Percentiles rank a stretch among this genome's conserved stretches.
phyloP scores from a whole-genome alignment of 176 grass and related monocot species.

The Oryza brachyantha region DNA sequence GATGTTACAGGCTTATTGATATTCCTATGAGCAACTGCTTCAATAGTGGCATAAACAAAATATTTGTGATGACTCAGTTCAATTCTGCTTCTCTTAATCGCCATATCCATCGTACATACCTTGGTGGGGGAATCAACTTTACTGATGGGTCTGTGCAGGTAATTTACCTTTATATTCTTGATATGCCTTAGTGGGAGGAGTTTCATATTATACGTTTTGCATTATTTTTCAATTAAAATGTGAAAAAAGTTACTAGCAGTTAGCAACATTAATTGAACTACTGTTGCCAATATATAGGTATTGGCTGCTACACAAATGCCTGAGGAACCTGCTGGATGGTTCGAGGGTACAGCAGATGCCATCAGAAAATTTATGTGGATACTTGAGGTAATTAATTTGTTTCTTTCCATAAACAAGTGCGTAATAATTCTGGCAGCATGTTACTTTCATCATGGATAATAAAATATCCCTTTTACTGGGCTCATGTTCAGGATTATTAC shows the following conservation, averaged over 20 bases:
- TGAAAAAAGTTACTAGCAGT: not conserved
- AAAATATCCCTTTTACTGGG: not conserved
- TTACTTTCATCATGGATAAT: not conserved
- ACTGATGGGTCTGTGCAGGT: constrained; percentile 80
- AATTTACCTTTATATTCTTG: constrained; percentile 11
- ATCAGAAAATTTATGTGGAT: constrained; percentile 80
- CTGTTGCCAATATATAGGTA: constrained; percentile 42
- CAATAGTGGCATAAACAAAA: constrained; percentile 80
- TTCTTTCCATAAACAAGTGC: not conserved
- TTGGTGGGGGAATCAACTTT: constrained; percentile 54
- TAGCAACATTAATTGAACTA: not conserved
- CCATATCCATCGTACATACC: constrained; percentile 68
- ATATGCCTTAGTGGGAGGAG: not conserved
- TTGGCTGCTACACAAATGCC: constrained; percentile 73
- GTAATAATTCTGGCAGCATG: not conserved
- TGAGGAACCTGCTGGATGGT: constrained; percentile 67
- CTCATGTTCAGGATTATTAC: constrained; percentile 49
- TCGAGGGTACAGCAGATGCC: constrained; percentile 75
- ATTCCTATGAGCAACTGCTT: constrained; percentile 90
- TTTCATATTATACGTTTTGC: not conserved
- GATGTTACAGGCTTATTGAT: constrained; percentile 76
- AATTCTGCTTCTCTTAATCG: constrained; percentile 77
- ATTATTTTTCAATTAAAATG: not conserved
- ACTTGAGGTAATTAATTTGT: constrained; percentile 56
- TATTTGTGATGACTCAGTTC: constrained; percentile 84